Base-by-base conservation (phyloP, 2,329 filamentous ascomycete species). In the Pseudopithomyces maydicus region DNA sequence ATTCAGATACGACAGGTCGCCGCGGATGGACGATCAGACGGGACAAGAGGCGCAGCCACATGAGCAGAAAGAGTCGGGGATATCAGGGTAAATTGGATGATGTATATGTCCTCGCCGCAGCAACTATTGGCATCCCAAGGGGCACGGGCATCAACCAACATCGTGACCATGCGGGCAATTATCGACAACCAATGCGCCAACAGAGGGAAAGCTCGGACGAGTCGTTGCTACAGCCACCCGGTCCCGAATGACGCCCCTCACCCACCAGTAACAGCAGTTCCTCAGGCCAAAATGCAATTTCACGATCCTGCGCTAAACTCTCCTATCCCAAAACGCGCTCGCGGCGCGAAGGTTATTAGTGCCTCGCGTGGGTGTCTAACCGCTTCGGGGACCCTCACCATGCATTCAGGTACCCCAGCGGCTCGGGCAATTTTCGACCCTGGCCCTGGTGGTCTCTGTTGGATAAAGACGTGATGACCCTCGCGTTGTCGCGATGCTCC, bases 381-480 rank as follows among this genome's bases (percentile, higher is more conserved):
- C 48, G 10, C n/a, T n/a, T 33, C 33, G 38, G 19, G 48, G 32
- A n/a, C 33, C n/a, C 26, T 29, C 26, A 8, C 26, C 4, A 29
- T 29, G 32, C 48, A 35, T 20, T 38, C 3, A 29, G n/a, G 35
- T 20, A 6, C 36, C 8, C 29, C 15, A 14, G 19, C 22, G 47
- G 36, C 48, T 51, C 38, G 38, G 38, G 48, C 38, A 51, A 51
- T 42, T 51, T 51, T 15, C 29, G 42, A 38, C 48, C 48, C 22
- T 38, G 38, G 38, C 39, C 36, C 36, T 52, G 32, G 29, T 12
- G 50, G 32, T 29, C 26, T 29, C 26, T 42, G 32, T 6, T 51
- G 32, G 51, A 60, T 60, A 60, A 57, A 49, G 45, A 20, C 26
- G 50, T 36, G 47, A 55, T 52, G 23, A 44, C 42, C 52, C 56